Base-by-base conservation (phyloP, 2,329 filamentous ascomycete species). In the Pseudogymnoascus sp. region DNA sequence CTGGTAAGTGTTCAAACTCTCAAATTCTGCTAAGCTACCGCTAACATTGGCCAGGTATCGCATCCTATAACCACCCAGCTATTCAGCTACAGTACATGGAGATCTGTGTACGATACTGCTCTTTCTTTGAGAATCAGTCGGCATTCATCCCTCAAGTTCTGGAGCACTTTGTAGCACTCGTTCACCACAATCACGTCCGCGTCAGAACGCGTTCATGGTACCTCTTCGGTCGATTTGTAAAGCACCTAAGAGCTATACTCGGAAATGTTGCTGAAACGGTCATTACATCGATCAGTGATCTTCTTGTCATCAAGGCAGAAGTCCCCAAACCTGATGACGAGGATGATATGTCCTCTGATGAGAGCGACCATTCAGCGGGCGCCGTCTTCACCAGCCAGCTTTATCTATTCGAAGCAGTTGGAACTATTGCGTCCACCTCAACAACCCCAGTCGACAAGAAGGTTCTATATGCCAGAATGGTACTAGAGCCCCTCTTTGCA, bases 61-160 rank as follows among this genome's bases (percentile, higher is more conserved):
- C 91, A 65, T 89, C 83, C 48, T 96, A 93, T 75, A 86, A 88
- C 14, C 95, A 98, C 74, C 93, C 95, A 1, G 92, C 93, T 14
- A 93, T 97, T 62, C 86, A 97, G 68, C 81, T 99, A 21, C 92
- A 97, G 77, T 99, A 96, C 73, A 97, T 99, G 93, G 95, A 99
- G 75, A 96, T 96, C 37, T 96, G 93, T 75, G 93, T 96, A 63
- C 88, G 95, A 61, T 99, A 99, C 77, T 90, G 89, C 74, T 85
- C 87, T 28, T 96, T 97, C 75, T 98, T 99, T 74, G 93, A 98
- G 73, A 86, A 86, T 64, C 90, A 96, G 72, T 82, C 87, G 31
- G 81, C 88, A 21, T 87, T 91, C 66, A 96, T 98, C 61, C 90
- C 91, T 1, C 89, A 88, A 68, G 92, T 95, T 1, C 81, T 99